Conservation (phyloP, 192 early-diverging fungal species). For the Coemansia sp. region DNA sequence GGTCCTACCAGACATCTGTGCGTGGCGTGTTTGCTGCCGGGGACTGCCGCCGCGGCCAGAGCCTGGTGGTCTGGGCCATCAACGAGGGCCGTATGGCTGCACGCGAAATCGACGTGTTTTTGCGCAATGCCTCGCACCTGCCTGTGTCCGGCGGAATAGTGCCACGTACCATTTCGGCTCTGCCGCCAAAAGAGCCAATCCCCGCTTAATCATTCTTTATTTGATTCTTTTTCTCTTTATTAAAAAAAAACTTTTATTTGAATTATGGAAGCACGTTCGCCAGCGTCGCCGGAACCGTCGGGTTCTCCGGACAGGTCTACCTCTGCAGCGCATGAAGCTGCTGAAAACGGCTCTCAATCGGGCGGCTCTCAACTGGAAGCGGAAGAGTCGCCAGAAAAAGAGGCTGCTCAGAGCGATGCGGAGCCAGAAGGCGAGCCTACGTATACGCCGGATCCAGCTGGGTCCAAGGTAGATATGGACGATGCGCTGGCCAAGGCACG, state of each 20-base stretch:
- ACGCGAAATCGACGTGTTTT: conserved; percentile 81
- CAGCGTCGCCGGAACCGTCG: conserved; percentile 5
- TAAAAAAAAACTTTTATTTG: conserved; percentile 6
- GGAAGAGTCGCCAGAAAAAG: not conserved
- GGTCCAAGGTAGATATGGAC: conserved; percentile 56
- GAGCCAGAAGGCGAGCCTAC: too few species aligned
- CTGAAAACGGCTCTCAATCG: too few species aligned
- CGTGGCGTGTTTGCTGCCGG: conserved; percentile 92
- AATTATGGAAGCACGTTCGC: conserved; percentile 1
- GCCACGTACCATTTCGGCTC: conserved; percentile 53
- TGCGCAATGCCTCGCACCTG: conserved; percentile 69
- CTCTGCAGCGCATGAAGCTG: not conserved
- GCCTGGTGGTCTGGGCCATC: conserved; percentile 96
- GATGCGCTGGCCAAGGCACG: conserved; percentile 72
- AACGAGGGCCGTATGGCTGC: conserved; percentile 96
- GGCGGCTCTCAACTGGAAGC: too few species aligned
- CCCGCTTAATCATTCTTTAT: not conserved
- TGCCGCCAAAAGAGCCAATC: not conserved
- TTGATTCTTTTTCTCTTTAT: conserved; percentile 5
- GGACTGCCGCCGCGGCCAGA: conserved; percentile 95
- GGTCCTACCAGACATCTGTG: conserved; percentile 74
- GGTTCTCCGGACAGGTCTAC: not conserved
- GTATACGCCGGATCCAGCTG: not conserved
- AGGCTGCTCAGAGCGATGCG: not conserved
- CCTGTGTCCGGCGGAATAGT: conserved; percentile 87